phyloP scores from a whole-genome alignment of 352 stramenopile genomes.

The Phytophthora hybrid region DNA sequence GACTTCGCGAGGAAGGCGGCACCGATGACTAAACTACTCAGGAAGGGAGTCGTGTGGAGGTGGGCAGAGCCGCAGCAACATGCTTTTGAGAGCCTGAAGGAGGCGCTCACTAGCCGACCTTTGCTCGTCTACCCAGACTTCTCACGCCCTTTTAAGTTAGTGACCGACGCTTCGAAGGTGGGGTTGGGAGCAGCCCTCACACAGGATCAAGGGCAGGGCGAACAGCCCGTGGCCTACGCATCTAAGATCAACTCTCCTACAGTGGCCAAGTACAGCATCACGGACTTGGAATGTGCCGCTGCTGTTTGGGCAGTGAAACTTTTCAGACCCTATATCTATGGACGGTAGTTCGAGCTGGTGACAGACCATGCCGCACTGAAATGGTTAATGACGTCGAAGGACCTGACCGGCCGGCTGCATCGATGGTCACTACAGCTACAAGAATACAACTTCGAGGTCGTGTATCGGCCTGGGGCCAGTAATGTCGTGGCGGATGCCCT shows the following conservation, averaged over 20 bases:
- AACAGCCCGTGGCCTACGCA: slow-evolving; percentile 29
- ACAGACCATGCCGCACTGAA: no score
- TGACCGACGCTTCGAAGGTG: slow-evolving; percentile 35
- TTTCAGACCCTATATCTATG: no score
- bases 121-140: slow-evolving; percentile 38
- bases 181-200: slow-evolving; percentile 32
- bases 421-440: no score
- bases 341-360: no score
- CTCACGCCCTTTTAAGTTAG: slow-evolving; percentile 29
- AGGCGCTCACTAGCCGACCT: background rate
- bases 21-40: slow-evolving; percentile 4
- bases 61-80: background rate
- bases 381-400: no score
- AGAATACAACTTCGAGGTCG: no score
- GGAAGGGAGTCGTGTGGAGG: background rate
- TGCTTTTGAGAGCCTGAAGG: slow-evolving; percentile 32
- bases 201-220: slow-evolving; percentile 22
- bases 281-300: no score
- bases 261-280: no score
- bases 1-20: slow-evolving; percentile 4
- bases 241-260: slow-evolving; percentile 29
- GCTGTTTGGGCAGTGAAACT: no score
- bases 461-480: no score
- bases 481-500: no score
- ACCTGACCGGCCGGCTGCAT: no score